Base-by-base conservation (phyloP, 129 eudicot species). In the Solidago caesia region DNA sequence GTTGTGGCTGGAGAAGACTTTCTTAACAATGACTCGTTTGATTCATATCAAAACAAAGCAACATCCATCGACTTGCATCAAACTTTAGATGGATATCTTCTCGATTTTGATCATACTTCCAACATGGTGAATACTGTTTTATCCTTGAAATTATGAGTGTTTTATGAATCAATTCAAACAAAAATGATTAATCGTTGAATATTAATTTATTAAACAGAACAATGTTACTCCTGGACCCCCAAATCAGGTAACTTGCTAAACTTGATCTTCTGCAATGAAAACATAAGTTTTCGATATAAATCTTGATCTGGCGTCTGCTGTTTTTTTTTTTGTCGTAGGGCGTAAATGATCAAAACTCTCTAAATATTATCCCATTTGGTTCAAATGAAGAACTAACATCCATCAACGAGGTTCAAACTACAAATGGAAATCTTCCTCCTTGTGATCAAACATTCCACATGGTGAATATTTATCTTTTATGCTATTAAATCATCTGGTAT, bases 71-170 rank as follows among this genome's bases (percentile, higher is more conserved):
- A 47, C 4, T 15, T 61, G 13, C 43, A 47, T 62, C 78, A 63
- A n/a, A 47, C 71, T n/a, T 46, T 39, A 29, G 58, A 74, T 63
- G 61, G 42, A 74, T 5, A 63, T 62, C 71, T 74, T 74, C 41
- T 7, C 46, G 42, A 3, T 48, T 49, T 29, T n/a, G 70, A 62
- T 74, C 39, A 62, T 43, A 42, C 53, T 15, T 42, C 43, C 44
- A 57, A 71, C 64, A 42, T 43, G 75, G 75, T 55, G 25, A 53
- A 41, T 55, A 8, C 21, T 51, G 0, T 15, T n/a, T 1, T 15
- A 53, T 55, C 5, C 43, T 60, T 8, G 29, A 53, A 16, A 46
- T 10, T 53, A 39, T 5, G 52, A 39, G 44, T 71, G 41, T 13
- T 53, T 9, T 6, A 44, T 8, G 39, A 66, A 49, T 12, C 25